phyloP scores from a whole-genome alignment of 495 filamentous ascomycete genomes.

The Aspergillus campestris region DNA sequence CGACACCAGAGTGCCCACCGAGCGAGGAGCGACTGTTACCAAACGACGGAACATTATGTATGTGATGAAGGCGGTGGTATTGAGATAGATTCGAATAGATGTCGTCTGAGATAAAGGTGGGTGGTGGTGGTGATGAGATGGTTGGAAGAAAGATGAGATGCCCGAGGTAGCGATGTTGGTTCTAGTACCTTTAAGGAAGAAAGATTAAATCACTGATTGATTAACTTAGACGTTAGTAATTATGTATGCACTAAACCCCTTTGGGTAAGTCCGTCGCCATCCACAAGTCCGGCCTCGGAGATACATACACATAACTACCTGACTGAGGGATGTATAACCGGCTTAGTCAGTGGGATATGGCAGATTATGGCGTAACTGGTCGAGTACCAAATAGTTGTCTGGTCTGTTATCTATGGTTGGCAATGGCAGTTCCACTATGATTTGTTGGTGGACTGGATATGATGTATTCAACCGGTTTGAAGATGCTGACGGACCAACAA shows the following conservation, averaged over 20 bases:
- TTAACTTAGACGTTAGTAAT: conserved; percentile 6
- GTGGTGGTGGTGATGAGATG: background rate
- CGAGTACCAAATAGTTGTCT: background rate
- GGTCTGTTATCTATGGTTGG: no score
- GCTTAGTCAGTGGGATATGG: background rate
- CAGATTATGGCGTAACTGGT: background rate
- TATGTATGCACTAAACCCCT: conserved; percentile 6
- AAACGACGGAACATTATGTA: conserved; percentile 45
- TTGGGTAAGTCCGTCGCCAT: conserved; percentile 9
- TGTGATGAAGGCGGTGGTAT: background rate
- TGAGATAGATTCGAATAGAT: no score
- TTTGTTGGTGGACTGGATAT: no score
- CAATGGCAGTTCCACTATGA: no score
- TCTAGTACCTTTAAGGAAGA: conserved; percentile 7
- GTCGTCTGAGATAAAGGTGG: no score
- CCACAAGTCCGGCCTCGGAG: conserved; percentile 11
- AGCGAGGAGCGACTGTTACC: conserved; percentile 39
- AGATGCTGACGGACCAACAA: conserved; percentile 1
- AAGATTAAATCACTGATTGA: conserved; percentile 7
- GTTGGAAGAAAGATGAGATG: background rate
- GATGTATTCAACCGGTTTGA: no score
- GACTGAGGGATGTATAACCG: background rate
- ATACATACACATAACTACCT: background rate
- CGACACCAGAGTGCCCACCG: conserved; percentile 35
- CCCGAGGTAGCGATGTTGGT: background rate